A percentile compares a stretch with the other conserved stretches of the same genome.
phyloP scores from a whole-genome alignment of 1,284 basidiomycete genomes.

The Ceratobasidium theobromae region DNA sequence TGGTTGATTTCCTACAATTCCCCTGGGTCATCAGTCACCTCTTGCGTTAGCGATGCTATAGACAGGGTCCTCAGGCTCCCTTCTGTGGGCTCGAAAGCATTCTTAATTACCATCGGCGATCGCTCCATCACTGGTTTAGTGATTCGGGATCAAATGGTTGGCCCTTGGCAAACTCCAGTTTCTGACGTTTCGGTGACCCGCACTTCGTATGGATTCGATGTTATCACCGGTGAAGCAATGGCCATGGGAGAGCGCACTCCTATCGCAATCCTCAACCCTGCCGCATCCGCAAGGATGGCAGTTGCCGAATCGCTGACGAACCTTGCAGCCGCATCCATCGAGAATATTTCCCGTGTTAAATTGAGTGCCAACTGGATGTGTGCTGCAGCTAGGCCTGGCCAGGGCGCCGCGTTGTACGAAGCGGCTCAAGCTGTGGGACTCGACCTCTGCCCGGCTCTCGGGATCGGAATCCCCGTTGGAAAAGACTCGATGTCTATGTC shows the following conservation, averaged over 20 bases:
- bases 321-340: conserved; percentile 79
- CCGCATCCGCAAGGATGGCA: conserved; percentile 93
- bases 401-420: conserved; percentile 89
- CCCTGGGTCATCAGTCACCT: conserved; percentile 42
- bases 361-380: conserved; percentile 99
- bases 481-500: conserved; percentile 99
- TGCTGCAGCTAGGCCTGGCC: conserved; percentile 85
- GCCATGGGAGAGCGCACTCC: conserved; percentile 97
- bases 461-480: conserved; percentile 93
- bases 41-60: conserved; percentile 62
- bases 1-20: conserved; percentile 70
- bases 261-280: conserved; percentile 81
- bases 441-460: conserved; percentile 92
- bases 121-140: conserved; percentile 93
- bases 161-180: conserved; percentile 97
- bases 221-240: conserved; percentile 90
- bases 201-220: conserved; percentile 89
- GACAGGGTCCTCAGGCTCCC: conserved; percentile 88
- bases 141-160: conserved; percentile 97
- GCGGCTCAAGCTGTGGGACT: conserved; percentile 92
- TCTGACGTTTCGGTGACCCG: conserved; percentile 97
- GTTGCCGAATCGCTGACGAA: conserved; percentile 94
- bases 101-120: conserved; percentile 98
- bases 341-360: conserved; percentile 76
- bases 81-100: conserved; percentile 92